These are phyloP conservation scores for Claviceps paspali DNA, from an alignment of 2,329 filamentous ascomycete species.

Conservation along the genomic window DNA sequence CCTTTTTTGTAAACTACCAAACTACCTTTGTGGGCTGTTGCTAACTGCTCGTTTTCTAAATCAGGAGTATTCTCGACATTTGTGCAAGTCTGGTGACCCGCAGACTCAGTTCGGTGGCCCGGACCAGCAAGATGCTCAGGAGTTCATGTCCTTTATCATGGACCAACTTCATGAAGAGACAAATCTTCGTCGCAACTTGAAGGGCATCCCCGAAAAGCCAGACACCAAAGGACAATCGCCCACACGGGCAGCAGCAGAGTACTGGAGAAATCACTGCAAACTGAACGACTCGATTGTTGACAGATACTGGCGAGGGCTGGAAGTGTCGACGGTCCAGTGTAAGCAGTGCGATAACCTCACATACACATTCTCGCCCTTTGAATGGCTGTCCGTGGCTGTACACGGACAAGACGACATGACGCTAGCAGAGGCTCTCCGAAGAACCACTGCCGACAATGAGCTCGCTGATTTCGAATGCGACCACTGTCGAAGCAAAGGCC, in stretches of 20 bases:
- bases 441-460: conserved; percentile 52
- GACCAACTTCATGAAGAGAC: conserved; percentile 77
- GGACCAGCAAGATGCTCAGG: conserved; percentile 79
- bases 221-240: conserved; percentile 18
- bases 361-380: conserved; percentile 29
- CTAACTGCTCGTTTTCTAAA: not conserved
- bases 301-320: conserved; percentile 64
- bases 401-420: conserved; percentile 16
- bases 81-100: conserved; percentile 17
- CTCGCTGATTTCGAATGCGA: conserved; percentile 61
- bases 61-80: conserved; percentile 38
- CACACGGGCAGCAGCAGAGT: conserved; percentile 48
- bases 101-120: conserved; percentile 47
- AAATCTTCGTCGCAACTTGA: conserved; percentile 40
- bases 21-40: not conserved
- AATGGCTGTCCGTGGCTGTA: conserved; percentile 37
- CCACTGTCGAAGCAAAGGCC: conserved; percentile 51
- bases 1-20: too few relatives aligned
- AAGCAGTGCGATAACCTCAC: conserved; percentile 37
- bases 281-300: conserved; percentile 64
- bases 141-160: conserved; percentile 74
- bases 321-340: conserved; percentile 57
- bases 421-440: conserved; percentile 49
- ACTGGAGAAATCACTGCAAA: conserved; percentile 58
- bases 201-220: conserved; percentile 17